Conservation (phyloP, 2,329 filamentous ascomycete species). For the Chaetomium sp. region DNA sequence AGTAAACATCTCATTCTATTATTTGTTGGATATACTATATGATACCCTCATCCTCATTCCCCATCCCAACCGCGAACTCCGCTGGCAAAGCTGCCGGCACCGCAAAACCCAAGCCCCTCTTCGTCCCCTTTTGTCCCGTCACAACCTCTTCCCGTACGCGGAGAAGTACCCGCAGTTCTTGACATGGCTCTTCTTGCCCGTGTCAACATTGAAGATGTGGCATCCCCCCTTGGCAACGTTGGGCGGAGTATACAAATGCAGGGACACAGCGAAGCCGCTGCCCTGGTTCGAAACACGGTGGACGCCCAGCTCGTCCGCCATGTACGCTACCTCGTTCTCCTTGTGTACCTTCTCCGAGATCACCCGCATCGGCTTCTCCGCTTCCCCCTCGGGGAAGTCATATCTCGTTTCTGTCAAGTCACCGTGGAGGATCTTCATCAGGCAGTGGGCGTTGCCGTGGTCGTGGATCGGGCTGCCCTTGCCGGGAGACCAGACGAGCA, state of each 20-base stretch:
- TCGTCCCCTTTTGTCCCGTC: background rate
- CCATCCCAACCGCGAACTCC: slow-evolving; percentile 4
- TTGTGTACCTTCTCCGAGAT: slow-evolving; percentile 69
- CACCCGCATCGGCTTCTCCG: slow-evolving; percentile 60
- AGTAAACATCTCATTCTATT: slow-evolving; percentile 14
- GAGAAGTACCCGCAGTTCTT: slow-evolving; percentile 74
- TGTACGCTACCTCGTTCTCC: slow-evolving; percentile 80
- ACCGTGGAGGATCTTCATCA: slow-evolving; percentile 87
- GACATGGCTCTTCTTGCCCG: slow-evolving; percentile 72
- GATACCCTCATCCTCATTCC: too few relatives aligned
- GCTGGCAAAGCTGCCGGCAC: background rate
- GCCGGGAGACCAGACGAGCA: slow-evolving; percentile 86
- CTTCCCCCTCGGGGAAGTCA: slow-evolving; percentile 61
- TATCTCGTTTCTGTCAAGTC: slow-evolving; percentile 80
- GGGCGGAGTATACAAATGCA: slow-evolving; percentile 87
- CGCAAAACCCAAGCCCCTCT: background rate
- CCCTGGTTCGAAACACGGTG: slow-evolving; percentile 80
- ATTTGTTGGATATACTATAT: background rate
- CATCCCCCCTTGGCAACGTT: slow-evolving; percentile 84
- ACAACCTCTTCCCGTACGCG: slow-evolving; percentile 55
- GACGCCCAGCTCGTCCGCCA: slow-evolving; percentile 86
- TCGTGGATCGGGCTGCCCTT: slow-evolving; percentile 87
- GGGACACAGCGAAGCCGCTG: slow-evolving; percentile 75
- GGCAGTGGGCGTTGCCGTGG: slow-evolving; percentile 83
- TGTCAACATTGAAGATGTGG: slow-evolving; percentile 76